Base-by-base conservation (phyloP, 306 rosid species). In the Senna siamea region DNA sequence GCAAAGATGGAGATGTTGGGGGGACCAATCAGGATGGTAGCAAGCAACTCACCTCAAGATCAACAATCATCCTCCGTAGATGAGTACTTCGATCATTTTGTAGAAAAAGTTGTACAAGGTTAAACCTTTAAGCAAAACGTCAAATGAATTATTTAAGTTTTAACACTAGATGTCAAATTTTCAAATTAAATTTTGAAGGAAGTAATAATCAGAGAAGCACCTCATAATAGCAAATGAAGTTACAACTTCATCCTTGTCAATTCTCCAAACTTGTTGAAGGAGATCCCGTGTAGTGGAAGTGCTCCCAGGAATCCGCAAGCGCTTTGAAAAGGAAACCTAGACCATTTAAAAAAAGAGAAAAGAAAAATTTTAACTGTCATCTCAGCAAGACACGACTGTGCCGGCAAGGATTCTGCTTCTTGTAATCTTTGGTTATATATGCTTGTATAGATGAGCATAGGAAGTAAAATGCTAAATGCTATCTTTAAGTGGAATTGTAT, bases 171-270 rank as follows among this genome's bases (percentile, higher is more conserved):
- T 47, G 40, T 32, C 60, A 34, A 35, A 35, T 3, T 51, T 62
- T 70, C 35, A 63, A 73, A 69, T 60, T 48, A 23, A 76, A 53
- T 30, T 62, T 69, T 57, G 57, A 57, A 64, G 12, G n/a, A 78
- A 35, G 23, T 41, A 14, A 47, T 52, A 54, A 62, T 46, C 70
- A 61, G 62, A 69, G 56, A 75, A 79, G 59, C 75, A 88, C 98
- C 98, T 89, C 97, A 93, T 93, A 50, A 83, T 58, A 46, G 96
- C 89, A 91, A 88, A 93, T 14, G 92, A 89, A 61, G 97, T 79
- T 84, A 87, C 80, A 58, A 64, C 41, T 82, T 88, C 96, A 76
- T 93, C 94, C 82, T 91, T 93, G 84, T 89, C 92, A 74, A 93
- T 79, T 79, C 91, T 85, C 97, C 97, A 91, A 60, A 91, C 92